phyloP scores from a whole-genome alignment of 2,329 filamentous ascomycete genomes.

The Pseudogymnoascus sp. region DNA sequence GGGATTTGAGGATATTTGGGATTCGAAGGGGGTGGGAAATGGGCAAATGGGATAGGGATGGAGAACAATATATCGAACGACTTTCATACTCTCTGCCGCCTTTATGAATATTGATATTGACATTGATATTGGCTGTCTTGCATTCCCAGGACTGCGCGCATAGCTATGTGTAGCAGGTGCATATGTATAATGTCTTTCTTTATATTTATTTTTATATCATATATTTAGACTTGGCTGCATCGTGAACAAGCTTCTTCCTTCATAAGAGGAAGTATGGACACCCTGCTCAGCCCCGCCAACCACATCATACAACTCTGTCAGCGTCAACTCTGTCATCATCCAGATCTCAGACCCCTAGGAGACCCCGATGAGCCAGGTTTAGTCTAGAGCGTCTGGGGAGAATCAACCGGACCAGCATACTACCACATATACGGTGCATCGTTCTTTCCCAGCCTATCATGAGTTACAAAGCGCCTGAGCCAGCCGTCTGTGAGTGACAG shows the following conservation, averaged over 20 bases:
- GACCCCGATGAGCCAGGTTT: not conserved
- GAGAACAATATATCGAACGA: not conserved
- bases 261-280: not conserved
- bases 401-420: not conserved
- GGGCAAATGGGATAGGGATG: not conserved
- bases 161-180: not conserved
- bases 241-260: not conserved
- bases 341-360: not conserved
- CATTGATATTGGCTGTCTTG: not conserved
- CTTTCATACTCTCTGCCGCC: not conserved
- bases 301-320: not conserved
- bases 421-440: not conserved
- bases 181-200: not conserved
- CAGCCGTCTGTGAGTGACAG: not conserved
- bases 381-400: not conserved
- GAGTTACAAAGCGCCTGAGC: not conserved
- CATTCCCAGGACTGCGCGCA: not conserved
- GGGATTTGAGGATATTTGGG: not conserved
- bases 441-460: not conserved
- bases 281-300: not conserved
- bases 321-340: not conserved
- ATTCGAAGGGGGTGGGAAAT: not conserved
- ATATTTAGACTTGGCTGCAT: conserved; percentile 6
- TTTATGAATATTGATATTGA: not conserved
- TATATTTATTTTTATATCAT: not conserved